Conservation (phyloP, 164 flowering plant genomes). For the Malania oleifera region DNA sequence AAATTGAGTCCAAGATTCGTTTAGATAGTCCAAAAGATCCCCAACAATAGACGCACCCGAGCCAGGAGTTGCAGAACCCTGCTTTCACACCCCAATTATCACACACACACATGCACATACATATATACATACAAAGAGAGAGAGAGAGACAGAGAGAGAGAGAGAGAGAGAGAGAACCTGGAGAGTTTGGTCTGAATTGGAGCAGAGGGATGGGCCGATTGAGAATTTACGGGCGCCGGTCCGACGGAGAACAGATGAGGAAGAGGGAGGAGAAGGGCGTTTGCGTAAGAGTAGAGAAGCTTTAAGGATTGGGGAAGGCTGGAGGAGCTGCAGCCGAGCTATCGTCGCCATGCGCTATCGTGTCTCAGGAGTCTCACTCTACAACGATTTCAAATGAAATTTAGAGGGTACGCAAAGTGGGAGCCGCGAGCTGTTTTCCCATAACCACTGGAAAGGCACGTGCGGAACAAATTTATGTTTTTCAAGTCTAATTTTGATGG, state of each 20-base stretch:
- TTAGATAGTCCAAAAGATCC: conserved; percentile 75
- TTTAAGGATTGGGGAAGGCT: conserved; percentile 15
- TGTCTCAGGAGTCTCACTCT: too few relatives aligned
- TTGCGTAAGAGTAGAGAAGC: conserved; percentile 20
- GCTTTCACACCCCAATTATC: neutral
- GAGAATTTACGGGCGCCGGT: conserved; percentile 25
- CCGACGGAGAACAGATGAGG: neutral
- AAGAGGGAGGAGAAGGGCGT: conserved; percentile 12
- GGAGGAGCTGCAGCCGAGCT: conserved; percentile 35
- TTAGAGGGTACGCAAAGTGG: too few relatives aligned
- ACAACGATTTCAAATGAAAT: too few relatives aligned
- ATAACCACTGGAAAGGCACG: too few relatives aligned
- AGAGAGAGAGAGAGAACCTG: conserved; percentile 26
- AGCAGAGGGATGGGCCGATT: conserved; percentile 31
- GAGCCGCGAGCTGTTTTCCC: neutral
- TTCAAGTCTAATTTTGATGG: too few relatives aligned
- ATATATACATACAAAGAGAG: neutral
- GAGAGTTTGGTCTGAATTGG: conserved; percentile 23
- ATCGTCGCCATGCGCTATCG: conserved; percentile 35
- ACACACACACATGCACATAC: neutral
- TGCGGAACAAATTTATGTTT: too few relatives aligned
- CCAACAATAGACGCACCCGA: conserved; percentile 57
- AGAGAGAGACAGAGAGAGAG: neutral
- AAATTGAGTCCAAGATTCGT: conserved; percentile 95
- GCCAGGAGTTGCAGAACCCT: conserved; percentile 1